Evolutionary conservation across 2,329 filamentous ascomycete species (phyloP), one percentile per base, ranked within the genome.

Genomic region (Emericellopsis cladophorae): DNA sequence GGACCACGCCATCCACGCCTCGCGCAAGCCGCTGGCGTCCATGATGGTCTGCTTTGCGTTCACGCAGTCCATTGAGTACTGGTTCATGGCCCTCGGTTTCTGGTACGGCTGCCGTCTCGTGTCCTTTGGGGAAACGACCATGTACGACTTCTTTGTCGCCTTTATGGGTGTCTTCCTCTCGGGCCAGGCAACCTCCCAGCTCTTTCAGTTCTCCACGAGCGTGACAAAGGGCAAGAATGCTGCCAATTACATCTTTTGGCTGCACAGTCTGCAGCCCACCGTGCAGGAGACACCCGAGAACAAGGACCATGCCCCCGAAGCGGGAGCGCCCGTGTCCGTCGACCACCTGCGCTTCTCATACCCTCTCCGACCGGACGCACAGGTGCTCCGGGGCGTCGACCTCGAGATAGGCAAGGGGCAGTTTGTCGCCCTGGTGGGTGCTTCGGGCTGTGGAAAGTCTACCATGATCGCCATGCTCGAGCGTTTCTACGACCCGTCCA

Each of bases 391-490:
- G 4, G 62, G 68, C 2, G 54, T 76, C 4, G 50, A 61, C 24
- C 58, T 70, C 14, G 39, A 51, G 43, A 62, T 70, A 46, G 50
- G 60, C 40, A 62, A 62, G 5, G 69, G 70, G 14, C 62, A 72
- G 33, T 75, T 68, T 38, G 59, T 70, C 4, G 92, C 92, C 2
- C 67, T 98, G 7, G 92, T 98, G 7, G 92, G 92, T 43, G 86
- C 90, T 1, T 96, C 90, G 10, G 92, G 92, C 11, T 93, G 84
- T 32, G 92, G 92, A 36, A 98, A 98, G 64, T 90, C 83, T 22
- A 70, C 37, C 60, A 68, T 7, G 29, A 41, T 45, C 8, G 41
- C 36, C 22, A 16, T 43, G n/a, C 35, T 45, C 2, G 44, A 45
- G 44, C 37, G 44, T 16, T 45, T 42, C 40, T 45, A 45, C 39